A percentile compares a stretch with the other conserved stretches of the same genome.
These are phyloP conservation scores for Santalum album DNA, from an alignment of 164 flowering plant species.

Conservation along the genomic window DNA sequence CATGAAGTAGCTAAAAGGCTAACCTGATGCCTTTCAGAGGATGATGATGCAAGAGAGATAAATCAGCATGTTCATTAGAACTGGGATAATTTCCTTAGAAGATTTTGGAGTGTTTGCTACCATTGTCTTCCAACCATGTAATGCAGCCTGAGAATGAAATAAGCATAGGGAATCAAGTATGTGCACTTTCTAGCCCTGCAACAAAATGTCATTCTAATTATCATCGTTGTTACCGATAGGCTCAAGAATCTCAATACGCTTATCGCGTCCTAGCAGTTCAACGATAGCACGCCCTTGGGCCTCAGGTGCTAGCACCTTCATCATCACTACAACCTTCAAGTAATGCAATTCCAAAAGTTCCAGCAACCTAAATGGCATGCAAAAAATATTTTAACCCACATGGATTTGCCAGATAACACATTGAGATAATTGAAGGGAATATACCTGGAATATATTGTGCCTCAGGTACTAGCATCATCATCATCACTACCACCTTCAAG, in stretches of 20 bases:
- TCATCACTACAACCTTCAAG: too few species aligned
- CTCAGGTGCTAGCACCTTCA: too few species aligned
- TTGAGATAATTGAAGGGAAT: too few species aligned
- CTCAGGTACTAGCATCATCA: conserved; percentile 99
- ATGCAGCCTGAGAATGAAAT: conserved; percentile 64
- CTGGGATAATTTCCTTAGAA: conserved; percentile 94
- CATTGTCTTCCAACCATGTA: conserved; percentile 98
- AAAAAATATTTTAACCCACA: too few species aligned
- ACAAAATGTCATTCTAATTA: neutral
- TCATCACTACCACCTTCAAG: conserved; percentile 99
- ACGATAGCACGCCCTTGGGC: conserved; percentile 99
- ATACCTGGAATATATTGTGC: too few species aligned
- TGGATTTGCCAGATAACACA: too few species aligned
- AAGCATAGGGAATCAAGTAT: neutral
- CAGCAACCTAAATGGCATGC: too few species aligned
- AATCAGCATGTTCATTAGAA: conserved; percentile 87
- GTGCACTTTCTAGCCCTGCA: neutral
- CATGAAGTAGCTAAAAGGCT: neutral
- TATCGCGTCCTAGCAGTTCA: conserved; percentile 87
- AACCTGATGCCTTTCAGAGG: conserved; percentile 98
- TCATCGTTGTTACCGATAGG: conserved; percentile 49
- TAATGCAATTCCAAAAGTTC: too few species aligned
- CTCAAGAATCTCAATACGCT: conserved; percentile 97
- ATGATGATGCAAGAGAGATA: conserved; percentile 86
- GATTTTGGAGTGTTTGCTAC: conserved; percentile 98